Conservation (phyloP, 129 eudicot species). For the Centella asiatica region DNA sequence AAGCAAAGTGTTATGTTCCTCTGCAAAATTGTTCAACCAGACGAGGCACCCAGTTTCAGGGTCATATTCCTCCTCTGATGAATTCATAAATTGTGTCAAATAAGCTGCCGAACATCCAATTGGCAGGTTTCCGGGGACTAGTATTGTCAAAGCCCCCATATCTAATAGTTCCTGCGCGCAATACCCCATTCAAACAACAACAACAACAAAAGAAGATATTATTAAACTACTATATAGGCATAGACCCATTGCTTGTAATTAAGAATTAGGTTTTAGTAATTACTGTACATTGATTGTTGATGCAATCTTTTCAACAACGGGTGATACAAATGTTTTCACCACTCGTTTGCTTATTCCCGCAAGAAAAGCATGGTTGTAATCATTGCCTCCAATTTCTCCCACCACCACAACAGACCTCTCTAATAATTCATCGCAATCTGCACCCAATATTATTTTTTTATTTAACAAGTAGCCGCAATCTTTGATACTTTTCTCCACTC, state of each 20-base stretch:
- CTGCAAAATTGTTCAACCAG: slow-evolving; percentile 31
- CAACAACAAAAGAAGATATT: neutral
- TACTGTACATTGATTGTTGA: slow-evolving; percentile 35
- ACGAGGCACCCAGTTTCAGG: slow-evolving; percentile 41
- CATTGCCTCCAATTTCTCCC: slow-evolving; percentile 92
- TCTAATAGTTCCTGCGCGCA: slow-evolving; percentile 39
- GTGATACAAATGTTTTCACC: slow-evolving; percentile 29
- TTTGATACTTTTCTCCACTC: no score
- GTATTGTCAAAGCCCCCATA: slow-evolving; percentile 42
- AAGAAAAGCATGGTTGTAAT: slow-evolving; percentile 45
- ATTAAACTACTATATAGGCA: no score
- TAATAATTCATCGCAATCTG: slow-evolving; percentile 39
- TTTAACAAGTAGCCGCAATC: no score
- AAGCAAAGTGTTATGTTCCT: slow-evolving; percentile 43
- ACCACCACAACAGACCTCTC: slow-evolving; percentile 39
- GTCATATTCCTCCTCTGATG: slow-evolving; percentile 31
- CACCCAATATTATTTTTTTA: no score
- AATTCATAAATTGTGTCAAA: slow-evolving; percentile 26
- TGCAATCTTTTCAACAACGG: slow-evolving; percentile 32
- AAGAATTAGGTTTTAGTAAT: no score
- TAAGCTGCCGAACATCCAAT: slow-evolving; percentile 52
- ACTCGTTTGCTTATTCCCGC: slow-evolving; percentile 29
- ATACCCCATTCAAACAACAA: neutral
- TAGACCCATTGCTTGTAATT: no score
- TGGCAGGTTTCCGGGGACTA: slow-evolving; percentile 62